Conservation (phyloP, 73 alveolate species). For the Symbiodinium natans region DNA sequence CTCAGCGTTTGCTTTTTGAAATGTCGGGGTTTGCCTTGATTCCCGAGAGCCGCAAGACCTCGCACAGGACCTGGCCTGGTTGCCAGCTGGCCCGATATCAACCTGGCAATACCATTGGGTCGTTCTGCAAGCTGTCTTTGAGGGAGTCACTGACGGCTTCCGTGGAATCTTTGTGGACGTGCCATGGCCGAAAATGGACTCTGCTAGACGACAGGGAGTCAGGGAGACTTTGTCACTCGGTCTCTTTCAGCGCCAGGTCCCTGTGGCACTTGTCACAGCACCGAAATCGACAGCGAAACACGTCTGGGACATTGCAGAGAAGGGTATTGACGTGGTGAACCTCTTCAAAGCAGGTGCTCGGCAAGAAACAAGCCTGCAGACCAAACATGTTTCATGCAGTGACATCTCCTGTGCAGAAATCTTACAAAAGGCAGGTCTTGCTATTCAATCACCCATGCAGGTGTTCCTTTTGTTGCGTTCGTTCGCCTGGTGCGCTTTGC, state of each 20-base stretch:
- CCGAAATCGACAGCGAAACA: not conserved
- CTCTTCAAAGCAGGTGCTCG: not conserved
- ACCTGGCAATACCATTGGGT: conserved; percentile 34
- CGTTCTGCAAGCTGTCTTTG: conserved; percentile 18
- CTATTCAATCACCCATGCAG: too few species aligned
- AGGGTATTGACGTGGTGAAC: not conserved
- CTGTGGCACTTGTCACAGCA: not conserved
- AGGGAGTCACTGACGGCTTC: conserved; percentile 57
- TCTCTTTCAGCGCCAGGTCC: not conserved
- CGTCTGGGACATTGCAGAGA: not conserved
- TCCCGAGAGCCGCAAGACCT: too few species aligned
- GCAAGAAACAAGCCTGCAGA: too few species aligned
- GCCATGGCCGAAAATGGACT: not conserved
- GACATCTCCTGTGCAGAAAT: too few species aligned
- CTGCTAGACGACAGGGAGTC: not conserved
- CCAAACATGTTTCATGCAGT: not conserved
- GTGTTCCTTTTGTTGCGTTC: too few species aligned
- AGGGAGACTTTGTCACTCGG: too few species aligned
- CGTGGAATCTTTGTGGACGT: conserved; percentile 56
- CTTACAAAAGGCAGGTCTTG: too few species aligned
- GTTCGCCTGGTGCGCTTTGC: too few species aligned
- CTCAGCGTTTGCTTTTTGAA: too few species aligned
- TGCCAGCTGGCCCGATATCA: not conserved
- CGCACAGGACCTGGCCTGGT: not conserved
- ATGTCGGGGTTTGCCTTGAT: not conserved